Conservation (phyloP, 352 stramenopile genomes). For the Pythium insidiosum region DNA sequence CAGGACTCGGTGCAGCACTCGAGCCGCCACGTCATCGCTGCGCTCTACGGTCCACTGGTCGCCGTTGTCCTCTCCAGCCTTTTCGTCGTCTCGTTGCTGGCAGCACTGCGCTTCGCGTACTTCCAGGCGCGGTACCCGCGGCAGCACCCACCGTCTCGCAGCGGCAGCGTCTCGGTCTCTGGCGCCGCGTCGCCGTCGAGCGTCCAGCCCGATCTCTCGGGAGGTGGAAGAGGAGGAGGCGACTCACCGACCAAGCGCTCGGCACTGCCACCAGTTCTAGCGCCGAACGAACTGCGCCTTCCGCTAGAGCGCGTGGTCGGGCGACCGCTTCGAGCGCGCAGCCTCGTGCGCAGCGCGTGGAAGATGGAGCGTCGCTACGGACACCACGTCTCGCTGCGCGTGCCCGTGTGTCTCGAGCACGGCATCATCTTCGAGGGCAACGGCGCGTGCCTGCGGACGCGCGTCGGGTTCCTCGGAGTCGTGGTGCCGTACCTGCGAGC, state of each 20-base stretch:
- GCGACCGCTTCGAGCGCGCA: slow-evolving; percentile 16
- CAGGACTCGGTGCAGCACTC: slow-evolving; percentile 18
- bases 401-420: slow-evolving; percentile 18
- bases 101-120: slow-evolving; percentile 2
- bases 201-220: slow-evolving; percentile 8
- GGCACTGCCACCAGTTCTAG: too few species aligned
- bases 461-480: slow-evolving; percentile 16
- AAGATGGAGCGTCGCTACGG: slow-evolving; percentile 21
- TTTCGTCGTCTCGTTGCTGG: slow-evolving; percentile 3
- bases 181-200: too few species aligned
- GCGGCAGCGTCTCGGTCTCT: too few species aligned
- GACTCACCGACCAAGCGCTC: too few species aligned
- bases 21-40: background rate
- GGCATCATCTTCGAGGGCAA: slow-evolving; percentile 17
- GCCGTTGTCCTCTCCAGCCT: slow-evolving; percentile 8
- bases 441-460: slow-evolving; percentile 15
- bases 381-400: slow-evolving; percentile 15
- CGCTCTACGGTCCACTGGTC: slow-evolving; percentile 10
- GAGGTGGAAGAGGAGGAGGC: background rate
- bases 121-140: slow-evolving; percentile 6
- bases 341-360: slow-evolving; percentile 13
- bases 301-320: slow-evolving; percentile 17
- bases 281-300: slow-evolving; percentile 13
- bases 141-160: too few species aligned
- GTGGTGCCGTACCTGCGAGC: slow-evolving; percentile 15